Evolutionary conservation across 345 rosid species (phyloP), one percentile per base, ranked within the genome.

Genomic region (Pistacia vera): DNA sequence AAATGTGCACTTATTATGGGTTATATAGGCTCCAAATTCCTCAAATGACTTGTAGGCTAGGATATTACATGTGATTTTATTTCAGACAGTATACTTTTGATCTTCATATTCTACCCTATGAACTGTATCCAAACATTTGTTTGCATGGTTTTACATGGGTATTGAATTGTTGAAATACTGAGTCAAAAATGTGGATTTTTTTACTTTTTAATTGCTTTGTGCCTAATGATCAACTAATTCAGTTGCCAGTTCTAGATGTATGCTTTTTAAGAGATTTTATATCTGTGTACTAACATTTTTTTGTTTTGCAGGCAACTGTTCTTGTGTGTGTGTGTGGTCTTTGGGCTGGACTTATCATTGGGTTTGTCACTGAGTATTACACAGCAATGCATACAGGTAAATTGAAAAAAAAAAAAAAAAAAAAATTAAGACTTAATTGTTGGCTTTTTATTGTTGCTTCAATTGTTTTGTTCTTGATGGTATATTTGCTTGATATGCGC

Each of bases 311-410:
- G 95, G 90, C 90, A 91, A 64, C 72, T 91, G 73, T 89, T 91
- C 81, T 83, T 88, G 33, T 91, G 89, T 28, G 95, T 89, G 8
- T 81, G 83, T 75, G 91, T 78, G 93, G 93, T 81, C 89, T 89
- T 63, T 89, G 93, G 93, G 93, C 90, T 73, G 90, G 92, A 66
- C 90, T 89, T 25, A 81, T 89, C 54, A 91, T 91, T 84, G 91
- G 93, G 36, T 91, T 89, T 46, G 88, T 89, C 33, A 88, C 90
- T 0, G 92, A 89, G 77, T 91, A 91, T 76, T 91, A 81, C 81
- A 91, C 92, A 89, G 93, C 80, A 89, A 91, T 54, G 95, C 95
- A 7, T 91, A 88, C 86, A 89, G 95, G 95, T 89, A 22, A 57
- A 0, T 14, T 2, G 36, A n/a, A n/a, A n/a, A n/a, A n/a, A n/a